These are phyloP conservation scores for Eragrostis nindensis DNA, from an alignment of 176 grass and related monocot species.

Conservation along the genomic window DNA sequence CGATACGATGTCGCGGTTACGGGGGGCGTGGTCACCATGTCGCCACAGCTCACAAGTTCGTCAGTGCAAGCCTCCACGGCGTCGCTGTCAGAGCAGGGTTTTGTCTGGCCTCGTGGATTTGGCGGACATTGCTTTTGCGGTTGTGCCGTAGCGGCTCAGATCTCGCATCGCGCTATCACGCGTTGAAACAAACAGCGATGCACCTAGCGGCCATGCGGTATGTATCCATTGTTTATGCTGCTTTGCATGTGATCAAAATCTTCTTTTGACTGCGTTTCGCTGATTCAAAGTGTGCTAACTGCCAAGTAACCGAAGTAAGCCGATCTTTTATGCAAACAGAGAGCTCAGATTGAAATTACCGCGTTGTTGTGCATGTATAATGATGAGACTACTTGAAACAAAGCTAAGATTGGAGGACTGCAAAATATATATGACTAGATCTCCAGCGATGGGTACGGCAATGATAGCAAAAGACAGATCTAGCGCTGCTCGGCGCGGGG, in stretches of 20 bases:
- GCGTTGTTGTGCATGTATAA: too few relatives aligned
- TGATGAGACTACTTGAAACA: not conserved
- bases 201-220: not conserved
- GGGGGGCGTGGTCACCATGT: not conserved
- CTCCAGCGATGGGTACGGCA: not conserved
- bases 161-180: conserved; percentile 20
- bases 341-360: not conserved
- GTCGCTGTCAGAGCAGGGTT: not conserved
- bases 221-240: too few relatives aligned
- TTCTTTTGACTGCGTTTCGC: too few relatives aligned
- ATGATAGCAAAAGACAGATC: conserved; percentile 25
- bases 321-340: not conserved
- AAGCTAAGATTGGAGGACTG: not conserved
- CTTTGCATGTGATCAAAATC: too few relatives aligned
- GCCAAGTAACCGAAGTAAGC: too few relatives aligned
- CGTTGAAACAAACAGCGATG: not conserved
- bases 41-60: not conserved
- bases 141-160: conserved; percentile 7
- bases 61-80: not conserved
- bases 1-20: not conserved
- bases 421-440: not conserved
- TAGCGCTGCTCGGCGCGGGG: conserved; percentile 1
- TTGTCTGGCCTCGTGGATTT: conserved; percentile 18
- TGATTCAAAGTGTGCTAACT: too few relatives aligned
- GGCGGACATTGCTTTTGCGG: not conserved